phyloP scores from a whole-genome alignment of 306 rosid genomes.

The Vachellia collinsii region DNA sequence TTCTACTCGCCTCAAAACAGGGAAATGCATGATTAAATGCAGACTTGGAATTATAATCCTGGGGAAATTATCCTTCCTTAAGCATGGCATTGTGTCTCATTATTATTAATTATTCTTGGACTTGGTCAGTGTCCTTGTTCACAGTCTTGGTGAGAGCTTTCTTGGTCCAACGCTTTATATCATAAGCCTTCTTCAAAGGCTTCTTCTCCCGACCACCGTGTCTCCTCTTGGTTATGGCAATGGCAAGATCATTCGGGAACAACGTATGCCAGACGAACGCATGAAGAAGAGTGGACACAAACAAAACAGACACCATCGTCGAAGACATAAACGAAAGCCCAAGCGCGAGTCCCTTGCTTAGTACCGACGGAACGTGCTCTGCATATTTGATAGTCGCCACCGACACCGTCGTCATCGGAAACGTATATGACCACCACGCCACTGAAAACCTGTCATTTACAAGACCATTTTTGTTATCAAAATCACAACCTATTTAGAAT shows the following conservation, averaged over 20 bases:
- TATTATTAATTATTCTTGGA: constrained; percentile 23
- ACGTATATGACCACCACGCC: constrained; percentile 94
- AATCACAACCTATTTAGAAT: not conserved
- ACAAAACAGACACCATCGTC: constrained; percentile 64
- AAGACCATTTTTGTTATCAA: not conserved
- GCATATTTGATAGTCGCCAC: constrained; percentile 83
- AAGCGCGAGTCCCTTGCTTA: constrained; percentile 72
- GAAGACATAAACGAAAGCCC: constrained; percentile 76
- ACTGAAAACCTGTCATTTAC: constrained; percentile 71
- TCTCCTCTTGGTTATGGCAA: constrained; percentile 74
- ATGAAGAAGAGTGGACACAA: constrained; percentile 80
- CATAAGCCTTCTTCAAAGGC: constrained; percentile 70
- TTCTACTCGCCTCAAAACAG: not conserved
- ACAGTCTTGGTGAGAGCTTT: constrained; percentile 65
- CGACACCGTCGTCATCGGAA: constrained; percentile 81
- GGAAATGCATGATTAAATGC: constrained; percentile 4
- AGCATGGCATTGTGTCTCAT: not conserved
- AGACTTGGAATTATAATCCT: constrained; percentile 9
- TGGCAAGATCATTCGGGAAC: constrained; percentile 89
- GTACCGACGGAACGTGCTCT: constrained; percentile 68
- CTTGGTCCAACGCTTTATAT: constrained; percentile 80
- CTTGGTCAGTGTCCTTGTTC: constrained; percentile 50
- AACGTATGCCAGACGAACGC: constrained; percentile 76
- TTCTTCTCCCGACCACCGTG: constrained; percentile 57
- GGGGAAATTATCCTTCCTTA: not conserved